Percentiles rank a stretch among this genome's conserved stretches.
These are phyloP conservation scores for Blepharisma japonicum DNA, from an alignment of 73 alveolate genomes.

Conservation along the genomic window DNA sequence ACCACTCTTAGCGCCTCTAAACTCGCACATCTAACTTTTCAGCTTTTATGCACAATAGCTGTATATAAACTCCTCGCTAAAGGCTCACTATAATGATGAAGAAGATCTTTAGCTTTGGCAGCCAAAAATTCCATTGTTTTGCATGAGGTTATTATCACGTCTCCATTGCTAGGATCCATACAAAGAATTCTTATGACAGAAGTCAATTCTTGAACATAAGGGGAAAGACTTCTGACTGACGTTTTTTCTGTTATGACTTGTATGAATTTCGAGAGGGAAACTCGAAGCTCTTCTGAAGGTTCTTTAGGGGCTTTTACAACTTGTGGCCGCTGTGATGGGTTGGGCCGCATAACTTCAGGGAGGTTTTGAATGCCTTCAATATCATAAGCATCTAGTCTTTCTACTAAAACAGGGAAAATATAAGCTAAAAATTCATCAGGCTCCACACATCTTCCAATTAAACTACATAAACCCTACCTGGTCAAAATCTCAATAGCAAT, in stretches of 20 bases:
- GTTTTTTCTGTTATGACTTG: constrained; percentile 62
- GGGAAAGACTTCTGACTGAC: constrained; percentile 66
- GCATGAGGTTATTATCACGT: constrained; percentile 76
- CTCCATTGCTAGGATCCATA: constrained; percentile 88
- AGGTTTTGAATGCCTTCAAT: constrained; percentile 83
- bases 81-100: constrained; percentile 70
- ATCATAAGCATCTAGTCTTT: constrained; percentile 78
- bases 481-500: constrained; percentile 66
- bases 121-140: constrained; percentile 59
- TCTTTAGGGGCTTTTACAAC: constrained; percentile 67
- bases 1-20: constrained; percentile 76
- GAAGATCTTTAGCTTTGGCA: constrained; percentile 62
- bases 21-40: constrained; percentile 88
- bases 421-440: constrained; percentile 75
- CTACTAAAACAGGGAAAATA: constrained; percentile 77
- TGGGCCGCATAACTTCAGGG: constrained; percentile 84
- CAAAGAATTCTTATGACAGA: constrained; percentile 70
- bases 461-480: constrained; percentile 38
- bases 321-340: constrained; percentile 82
- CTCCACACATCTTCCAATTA: constrained; percentile 63
- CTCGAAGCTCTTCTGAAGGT: constrained; percentile 80
- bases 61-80: constrained; percentile 75
- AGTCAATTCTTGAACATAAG: constrained; percentile 73
- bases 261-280: constrained; percentile 65
- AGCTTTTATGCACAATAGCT: constrained; percentile 82